phyloP scores from a whole-genome alignment of 305 asterid genomes.

The Fraxinus baroniana region DNA sequence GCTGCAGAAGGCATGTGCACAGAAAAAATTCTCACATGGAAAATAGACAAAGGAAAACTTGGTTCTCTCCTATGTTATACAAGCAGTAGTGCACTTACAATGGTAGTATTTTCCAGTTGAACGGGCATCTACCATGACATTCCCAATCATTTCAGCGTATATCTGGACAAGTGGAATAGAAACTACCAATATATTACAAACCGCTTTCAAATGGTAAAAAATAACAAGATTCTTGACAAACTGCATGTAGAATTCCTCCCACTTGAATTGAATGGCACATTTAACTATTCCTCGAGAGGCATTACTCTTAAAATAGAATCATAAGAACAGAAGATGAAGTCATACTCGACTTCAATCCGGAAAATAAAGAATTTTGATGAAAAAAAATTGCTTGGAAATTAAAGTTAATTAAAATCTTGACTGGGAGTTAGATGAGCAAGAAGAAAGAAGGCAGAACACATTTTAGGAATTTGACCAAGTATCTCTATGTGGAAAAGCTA shows the following conservation, averaged over 20 bases:
- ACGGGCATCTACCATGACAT: constrained; percentile 97
- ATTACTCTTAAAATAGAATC: not conserved
- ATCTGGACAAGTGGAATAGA: constrained; percentile 51
- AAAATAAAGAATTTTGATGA: not conserved
- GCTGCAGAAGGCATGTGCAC: not conserved
- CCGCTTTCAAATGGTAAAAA: not conserved
- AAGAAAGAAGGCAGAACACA: not conserved
- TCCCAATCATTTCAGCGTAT: constrained; percentile 95
- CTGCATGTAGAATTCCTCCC: not conserved
- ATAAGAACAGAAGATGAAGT: not conserved
- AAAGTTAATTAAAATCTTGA: not conserved
- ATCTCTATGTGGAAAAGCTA: not conserved
- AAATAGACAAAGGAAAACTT: not conserved
- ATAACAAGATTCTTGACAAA: not conserved
- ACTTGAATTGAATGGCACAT: not conserved
- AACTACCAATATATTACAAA: constrained; percentile 21
- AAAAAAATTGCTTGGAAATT: not conserved
- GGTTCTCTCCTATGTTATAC: not conserved
- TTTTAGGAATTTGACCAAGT: not conserved
- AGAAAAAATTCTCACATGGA: not conserved
- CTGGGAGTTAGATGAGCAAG: not conserved
- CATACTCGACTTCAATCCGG: not conserved
- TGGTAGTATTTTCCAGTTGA: constrained; percentile 98
- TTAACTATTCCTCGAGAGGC: not conserved
- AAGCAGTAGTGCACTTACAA: constrained; percentile 49